Percentiles rank a stretch among this genome's conserved stretches.
Conservation (phyloP, 257 asterid species). For the Solanum lycopersicoides region DNA sequence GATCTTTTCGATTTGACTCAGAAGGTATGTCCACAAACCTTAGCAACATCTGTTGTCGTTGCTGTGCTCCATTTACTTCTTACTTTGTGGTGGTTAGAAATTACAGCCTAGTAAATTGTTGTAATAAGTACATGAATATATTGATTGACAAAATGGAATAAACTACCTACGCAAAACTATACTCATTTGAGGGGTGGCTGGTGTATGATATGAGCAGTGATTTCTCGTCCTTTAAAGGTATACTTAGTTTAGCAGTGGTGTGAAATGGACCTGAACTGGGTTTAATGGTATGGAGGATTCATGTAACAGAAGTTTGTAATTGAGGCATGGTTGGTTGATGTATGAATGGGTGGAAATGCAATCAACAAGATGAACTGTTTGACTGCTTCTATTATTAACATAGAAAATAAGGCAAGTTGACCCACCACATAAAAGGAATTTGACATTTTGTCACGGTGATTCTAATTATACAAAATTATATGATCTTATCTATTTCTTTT, state of each 20-base stretch:
- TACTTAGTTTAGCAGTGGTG: background rate
- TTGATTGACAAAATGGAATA: background rate
- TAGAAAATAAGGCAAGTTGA: background rate
- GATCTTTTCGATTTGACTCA: slow-evolving; percentile 66
- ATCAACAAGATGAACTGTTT: background rate
- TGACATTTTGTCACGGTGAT: background rate
- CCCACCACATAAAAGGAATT: background rate
- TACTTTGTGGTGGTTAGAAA: background rate
- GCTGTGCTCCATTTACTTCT: background rate
- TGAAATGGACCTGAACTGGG: background rate
- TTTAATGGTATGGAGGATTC: background rate
- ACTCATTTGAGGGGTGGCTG: background rate
- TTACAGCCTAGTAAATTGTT: background rate
- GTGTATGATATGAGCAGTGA: background rate
- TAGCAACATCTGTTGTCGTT: background rate
- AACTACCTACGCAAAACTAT: background rate
- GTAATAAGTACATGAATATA: background rate
- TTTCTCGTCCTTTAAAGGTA: background rate
- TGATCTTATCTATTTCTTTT: background rate
- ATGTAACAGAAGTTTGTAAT: background rate
- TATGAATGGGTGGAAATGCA: background rate
- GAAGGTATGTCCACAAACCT: slow-evolving; percentile 34
- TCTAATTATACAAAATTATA: background rate
- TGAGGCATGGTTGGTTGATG: background rate
- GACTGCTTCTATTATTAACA: background rate